Base-by-base conservation (phyloP, 768 basidiomycete genomes). In the Pulveroboletus sp. region DNA sequence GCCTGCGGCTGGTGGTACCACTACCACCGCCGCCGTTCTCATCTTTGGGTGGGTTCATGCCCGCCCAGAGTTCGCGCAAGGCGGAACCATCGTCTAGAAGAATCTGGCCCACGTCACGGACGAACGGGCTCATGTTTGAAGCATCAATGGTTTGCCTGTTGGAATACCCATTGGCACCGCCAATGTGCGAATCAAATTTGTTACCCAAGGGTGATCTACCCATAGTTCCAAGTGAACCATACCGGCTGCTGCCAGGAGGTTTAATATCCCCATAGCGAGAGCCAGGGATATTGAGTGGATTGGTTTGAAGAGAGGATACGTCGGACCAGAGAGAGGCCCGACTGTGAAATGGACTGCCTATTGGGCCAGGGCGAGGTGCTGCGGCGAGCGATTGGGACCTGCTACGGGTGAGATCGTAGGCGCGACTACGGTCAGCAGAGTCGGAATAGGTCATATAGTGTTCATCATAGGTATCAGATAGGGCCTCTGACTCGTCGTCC, bases 51-150 rank as follows among this genome's bases (percentile, higher is more conserved):
- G 77, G 79, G 50, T 81, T 72, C 74, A 78, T 79, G n/a, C 83
- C 81, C 0, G 82, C 76, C 87, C 87, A 90, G 5, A 89, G 73
- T 55, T 89, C 85, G 31, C 85, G 74, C 57, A 89, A 79, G 0
- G 82, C 82, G 0, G 82, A 78, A 5, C 80, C 81, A 49, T 90
- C 87, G 59, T 89, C 86, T 43, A 84, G 67, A 32, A 90, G 67
- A 49, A 91, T 88, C 67, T 86, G 82, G 6, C 80, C 82, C 15
- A 92, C 85, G 64, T 93, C 88, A 21, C 89, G 74, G n/a, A 88
- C 80, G 63, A 93, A 92, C 0, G 89, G 90, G 55, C 81, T 83
- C 79, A 89, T 86, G 64, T 91, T 92, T 28, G 87, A 86, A 37
- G 80, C 68, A 67, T 90, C 77, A 21, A 67, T 67, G 30, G 73